Percentiles rank a stretch among this genome's conserved stretches.
Evolutionary conservation across 2,329 filamentous ascomycete genomes (phyloP).

Genomic region (Penicillium rolfsii): DNA sequence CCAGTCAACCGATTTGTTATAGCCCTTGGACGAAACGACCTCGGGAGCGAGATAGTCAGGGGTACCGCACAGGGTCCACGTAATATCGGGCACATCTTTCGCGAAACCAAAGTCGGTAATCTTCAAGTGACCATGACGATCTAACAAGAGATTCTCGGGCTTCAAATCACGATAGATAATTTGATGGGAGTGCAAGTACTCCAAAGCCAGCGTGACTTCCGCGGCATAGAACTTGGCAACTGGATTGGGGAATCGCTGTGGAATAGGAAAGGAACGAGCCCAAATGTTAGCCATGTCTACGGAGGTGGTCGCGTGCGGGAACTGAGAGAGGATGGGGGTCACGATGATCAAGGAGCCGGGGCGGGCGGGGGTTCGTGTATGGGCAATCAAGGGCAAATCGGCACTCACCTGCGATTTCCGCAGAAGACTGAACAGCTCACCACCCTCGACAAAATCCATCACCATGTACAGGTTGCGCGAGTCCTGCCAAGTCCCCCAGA

Average conservation of each 20-base stretch:
- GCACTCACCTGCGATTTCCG: slow-evolving; percentile 81
- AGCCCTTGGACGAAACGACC: slow-evolving; percentile 98
- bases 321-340: background rate
- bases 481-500: slow-evolving; percentile 99
- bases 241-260: slow-evolving; percentile 92
- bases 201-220: slow-evolving; percentile 91
- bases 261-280: background rate
- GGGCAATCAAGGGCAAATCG: background rate
- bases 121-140: slow-evolving; percentile 91
- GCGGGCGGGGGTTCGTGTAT: background rate
- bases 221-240: slow-evolving; percentile 99
- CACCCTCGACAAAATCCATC: slow-evolving; percentile 99
- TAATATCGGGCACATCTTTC: slow-evolving; percentile 97
- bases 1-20: slow-evolving; percentile 99
- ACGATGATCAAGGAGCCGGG: background rate
- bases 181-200: slow-evolving; percentile 91
- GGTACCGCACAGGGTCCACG: slow-evolving; percentile 97
- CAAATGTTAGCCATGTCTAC: slow-evolving; percentile 17
- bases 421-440: slow-evolving; percentile 92
- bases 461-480: slow-evolving; percentile 98
- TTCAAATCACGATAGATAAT: slow-evolving; percentile 99
- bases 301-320: slow-evolving; percentile 8
- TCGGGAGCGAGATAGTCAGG: slow-evolving; percentile 97
- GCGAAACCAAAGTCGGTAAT: slow-evolving; percentile 99
- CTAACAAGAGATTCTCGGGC: slow-evolving; percentile 88